A percentile compares a stretch with the other conserved stretches of the same genome.
These are phyloP conservation scores for Sordariomycetes sp. DNA, from an alignment of 2,329 filamentous ascomycete genomes.

Conservation along the genomic window DNA sequence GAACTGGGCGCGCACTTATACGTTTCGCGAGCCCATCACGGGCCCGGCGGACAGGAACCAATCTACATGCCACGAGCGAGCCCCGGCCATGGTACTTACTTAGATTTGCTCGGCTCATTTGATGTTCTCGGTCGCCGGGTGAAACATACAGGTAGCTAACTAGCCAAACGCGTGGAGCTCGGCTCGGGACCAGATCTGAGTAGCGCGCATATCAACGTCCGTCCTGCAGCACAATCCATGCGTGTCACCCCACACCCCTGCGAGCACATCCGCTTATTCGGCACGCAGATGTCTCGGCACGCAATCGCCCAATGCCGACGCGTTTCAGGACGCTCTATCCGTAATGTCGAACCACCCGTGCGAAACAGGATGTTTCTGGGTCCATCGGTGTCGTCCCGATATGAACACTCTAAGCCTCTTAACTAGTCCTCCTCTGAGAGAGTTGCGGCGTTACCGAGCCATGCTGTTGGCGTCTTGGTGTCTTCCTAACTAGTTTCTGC, in stretches of 20 bases:
- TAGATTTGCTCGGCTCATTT: neutral
- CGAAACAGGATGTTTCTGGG: neutral
- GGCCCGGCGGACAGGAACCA: too few species aligned
- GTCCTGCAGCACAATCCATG: neutral
- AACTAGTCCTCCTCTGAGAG: too few species aligned
- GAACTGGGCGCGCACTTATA: neutral
- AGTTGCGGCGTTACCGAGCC: too few species aligned
- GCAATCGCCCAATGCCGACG: neutral
- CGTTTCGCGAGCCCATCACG: too few species aligned
- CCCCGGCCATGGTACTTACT: neutral
- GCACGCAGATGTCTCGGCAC: neutral
- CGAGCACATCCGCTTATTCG: neutral
- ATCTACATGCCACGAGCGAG: neutral
- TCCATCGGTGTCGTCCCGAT: too few species aligned
- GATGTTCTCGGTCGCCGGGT: neutral
- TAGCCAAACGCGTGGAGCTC: neutral
- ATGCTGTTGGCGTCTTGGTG: too few species aligned
- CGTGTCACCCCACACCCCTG: too few species aligned
- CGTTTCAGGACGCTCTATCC: neutral
- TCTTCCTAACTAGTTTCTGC: too few species aligned
- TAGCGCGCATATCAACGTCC: neutral
- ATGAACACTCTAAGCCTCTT: too few species aligned
- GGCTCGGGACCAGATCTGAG: neutral
- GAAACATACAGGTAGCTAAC: too few species aligned
- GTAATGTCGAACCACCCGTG: neutral